These are phyloP conservation scores for Cryptococcus sp. DNA, from an alignment of 1,284 basidiomycete species.

Conservation along the genomic window DNA sequence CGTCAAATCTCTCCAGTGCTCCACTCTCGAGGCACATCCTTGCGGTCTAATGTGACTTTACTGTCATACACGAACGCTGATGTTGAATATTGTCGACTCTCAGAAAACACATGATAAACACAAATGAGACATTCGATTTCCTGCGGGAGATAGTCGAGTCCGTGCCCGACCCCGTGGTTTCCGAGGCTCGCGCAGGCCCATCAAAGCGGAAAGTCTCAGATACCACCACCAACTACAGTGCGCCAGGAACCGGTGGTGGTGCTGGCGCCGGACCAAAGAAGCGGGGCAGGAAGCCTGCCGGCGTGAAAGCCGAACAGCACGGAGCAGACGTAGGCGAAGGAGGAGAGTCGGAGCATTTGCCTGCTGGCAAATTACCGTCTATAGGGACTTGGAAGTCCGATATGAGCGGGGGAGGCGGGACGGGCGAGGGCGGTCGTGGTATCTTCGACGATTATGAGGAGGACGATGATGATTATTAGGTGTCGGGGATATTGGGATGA, in stretches of 20 bases:
- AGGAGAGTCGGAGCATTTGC: slow-evolving; percentile 48
- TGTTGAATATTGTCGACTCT: not conserved
- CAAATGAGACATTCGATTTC: slow-evolving; percentile 89
- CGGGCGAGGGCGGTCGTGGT: slow-evolving; percentile 46
- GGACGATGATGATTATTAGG: slow-evolving; percentile 47
- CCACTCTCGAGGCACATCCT: not conserved
- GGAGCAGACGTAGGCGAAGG: not conserved
- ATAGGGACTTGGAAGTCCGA: slow-evolving; percentile 59
- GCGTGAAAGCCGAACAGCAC: not conserved
- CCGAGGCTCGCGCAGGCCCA: slow-evolving; percentile 14
- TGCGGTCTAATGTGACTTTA: not conserved
- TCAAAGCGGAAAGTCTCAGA: slow-evolving; percentile 18
- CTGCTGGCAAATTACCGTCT: slow-evolving; percentile 25
- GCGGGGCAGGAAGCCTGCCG: not conserved
- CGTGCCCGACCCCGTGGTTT: slow-evolving; percentile 75
- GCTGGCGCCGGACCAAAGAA: not conserved
- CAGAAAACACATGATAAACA: slow-evolving; percentile 92
- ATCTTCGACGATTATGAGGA: slow-evolving; percentile 51
- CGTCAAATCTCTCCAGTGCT: slow-evolving; percentile 40
- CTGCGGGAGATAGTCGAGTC: slow-evolving; percentile 89
- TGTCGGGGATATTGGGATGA: not conserved
- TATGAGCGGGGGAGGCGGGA: slow-evolving; percentile 55
- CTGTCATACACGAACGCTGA: not conserved
- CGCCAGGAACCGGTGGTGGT: not conserved
- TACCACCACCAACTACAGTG: too few species aligned